Evolutionary conservation across 306 rosid species (phyloP).

Genomic region (Rosa lucieae): DNA sequence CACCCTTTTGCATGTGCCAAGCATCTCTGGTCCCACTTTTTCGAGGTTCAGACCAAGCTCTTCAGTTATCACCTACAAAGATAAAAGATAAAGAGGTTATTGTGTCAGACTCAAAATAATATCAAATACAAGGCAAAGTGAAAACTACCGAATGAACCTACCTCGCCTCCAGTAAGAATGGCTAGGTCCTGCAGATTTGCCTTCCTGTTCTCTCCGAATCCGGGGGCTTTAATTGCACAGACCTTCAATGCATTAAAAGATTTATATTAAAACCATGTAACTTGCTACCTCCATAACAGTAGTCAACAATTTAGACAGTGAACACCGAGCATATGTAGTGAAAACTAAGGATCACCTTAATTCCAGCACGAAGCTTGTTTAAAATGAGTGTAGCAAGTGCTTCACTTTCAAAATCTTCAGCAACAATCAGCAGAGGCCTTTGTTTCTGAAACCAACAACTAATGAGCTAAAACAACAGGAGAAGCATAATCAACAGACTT

Average conservation of each 20-base stretch:
- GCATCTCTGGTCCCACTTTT: slow-evolving; percentile 64
- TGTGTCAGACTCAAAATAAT: not conserved
- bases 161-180: slow-evolving; percentile 82
- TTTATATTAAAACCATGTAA: not conserved
- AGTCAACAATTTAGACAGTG: not conserved
- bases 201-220: slow-evolving; percentile 91
- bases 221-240: slow-evolving; percentile 94
- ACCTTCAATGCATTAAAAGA: slow-evolving; percentile 46
- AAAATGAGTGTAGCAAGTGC: slow-evolving; percentile 85
- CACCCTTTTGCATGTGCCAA: slow-evolving; percentile 93
- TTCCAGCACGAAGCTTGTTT: slow-evolving; percentile 93
- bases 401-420: slow-evolving; percentile 96
- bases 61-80: slow-evolving; percentile 76
- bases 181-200: slow-evolving; percentile 78
- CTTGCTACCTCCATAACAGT: not conserved
- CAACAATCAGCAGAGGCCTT: slow-evolving; percentile 73
- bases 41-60: slow-evolving; percentile 90
- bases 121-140: not conserved
- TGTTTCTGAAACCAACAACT: slow-evolving; percentile 49
- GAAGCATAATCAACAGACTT: slow-evolving; percentile 7
- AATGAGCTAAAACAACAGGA: not conserved
- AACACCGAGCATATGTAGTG: too few relatives aligned
- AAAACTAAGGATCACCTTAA: slow-evolving; percentile 52
- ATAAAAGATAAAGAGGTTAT: not conserved
- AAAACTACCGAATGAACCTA: slow-evolving; percentile 26